A percentile compares a stretch with the other conserved stretches of the same genome.
Evolutionary conservation across 139 green algal genomes (phyloP).

Genomic region (Chlorella vulgaris): DNA sequence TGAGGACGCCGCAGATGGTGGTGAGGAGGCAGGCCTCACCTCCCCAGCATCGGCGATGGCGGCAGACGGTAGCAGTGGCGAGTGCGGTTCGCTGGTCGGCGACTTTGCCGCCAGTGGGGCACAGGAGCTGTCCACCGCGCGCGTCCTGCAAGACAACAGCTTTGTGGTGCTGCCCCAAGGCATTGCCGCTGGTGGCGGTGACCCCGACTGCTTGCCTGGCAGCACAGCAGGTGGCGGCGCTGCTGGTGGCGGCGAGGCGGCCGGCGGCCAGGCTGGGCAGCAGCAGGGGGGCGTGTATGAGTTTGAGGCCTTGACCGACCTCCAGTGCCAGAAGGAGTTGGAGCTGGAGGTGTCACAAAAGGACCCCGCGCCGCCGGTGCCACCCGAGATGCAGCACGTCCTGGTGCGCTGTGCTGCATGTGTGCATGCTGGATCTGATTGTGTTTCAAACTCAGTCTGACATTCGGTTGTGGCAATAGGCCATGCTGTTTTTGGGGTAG

Average conservation of each 20-base stretch:
- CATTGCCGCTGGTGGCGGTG: too few relatives aligned
- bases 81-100: neutral
- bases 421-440: neutral
- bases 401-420: neutral
- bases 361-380: neutral
- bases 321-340: slow-evolving; percentile 20
- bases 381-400: neutral
- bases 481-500: neutral
- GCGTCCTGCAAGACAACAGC: neutral
- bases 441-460: too few relatives aligned
- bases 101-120: neutral
- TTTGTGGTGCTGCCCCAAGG: neutral
- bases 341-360: neutral
- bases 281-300: neutral
- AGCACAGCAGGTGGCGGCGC: neutral
- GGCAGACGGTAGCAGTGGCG: neutral
- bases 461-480: too few relatives aligned
- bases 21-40: neutral
- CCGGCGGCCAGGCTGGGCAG: neutral
- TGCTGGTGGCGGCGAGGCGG: neutral
- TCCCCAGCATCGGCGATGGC: neutral
- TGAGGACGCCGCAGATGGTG: neutral
- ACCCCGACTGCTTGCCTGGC: too few relatives aligned
- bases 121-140: neutral
- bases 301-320: slow-evolving; percentile 17